phyloP scores from a whole-genome alignment of 257 asterid genomes.

The Solanum okadae region DNA sequence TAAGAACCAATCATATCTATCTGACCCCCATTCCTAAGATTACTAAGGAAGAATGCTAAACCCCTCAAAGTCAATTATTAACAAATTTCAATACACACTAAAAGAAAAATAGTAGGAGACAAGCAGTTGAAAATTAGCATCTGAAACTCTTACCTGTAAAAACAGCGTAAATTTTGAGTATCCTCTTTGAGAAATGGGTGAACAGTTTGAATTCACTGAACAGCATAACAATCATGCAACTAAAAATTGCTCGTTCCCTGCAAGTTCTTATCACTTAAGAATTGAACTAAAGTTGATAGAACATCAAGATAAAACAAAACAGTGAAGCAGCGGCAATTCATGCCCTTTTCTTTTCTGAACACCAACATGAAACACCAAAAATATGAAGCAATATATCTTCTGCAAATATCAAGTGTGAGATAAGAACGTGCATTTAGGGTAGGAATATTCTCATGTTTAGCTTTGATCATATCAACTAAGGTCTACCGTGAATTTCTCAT shows the following conservation, averaged over 20 bases:
- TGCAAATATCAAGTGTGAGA: neutral
- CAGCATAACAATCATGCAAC: slow-evolving; percentile 69
- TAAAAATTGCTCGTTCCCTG: slow-evolving; percentile 76
- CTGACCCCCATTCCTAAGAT: neutral
- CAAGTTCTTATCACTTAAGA: neutral
- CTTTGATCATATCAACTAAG: neutral
- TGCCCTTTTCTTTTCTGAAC: neutral
- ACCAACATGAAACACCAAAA: neutral
- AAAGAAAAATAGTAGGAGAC: too few species aligned
- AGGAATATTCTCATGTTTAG: neutral
- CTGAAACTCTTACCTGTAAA: slow-evolving; percentile 53
- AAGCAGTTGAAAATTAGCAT: neutral
- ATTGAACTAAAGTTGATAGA: neutral
- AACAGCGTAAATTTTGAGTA: slow-evolving; percentile 65
- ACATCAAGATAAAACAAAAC: neutral
- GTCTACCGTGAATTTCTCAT: neutral
- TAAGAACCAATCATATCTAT: neutral
- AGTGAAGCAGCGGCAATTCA: neutral
- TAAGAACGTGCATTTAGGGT: neutral
- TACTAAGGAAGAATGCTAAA: neutral
- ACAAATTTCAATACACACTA: neutral
- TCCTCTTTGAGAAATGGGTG: slow-evolving; percentile 63
- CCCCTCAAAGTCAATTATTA: neutral
- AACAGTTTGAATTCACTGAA: slow-evolving; percentile 79
- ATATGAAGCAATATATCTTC: neutral